Evolutionary conservation across 2,329 filamentous ascomycete genomes (phyloP).

Genomic region (Coniosporium tulheliwenetii): DNA sequence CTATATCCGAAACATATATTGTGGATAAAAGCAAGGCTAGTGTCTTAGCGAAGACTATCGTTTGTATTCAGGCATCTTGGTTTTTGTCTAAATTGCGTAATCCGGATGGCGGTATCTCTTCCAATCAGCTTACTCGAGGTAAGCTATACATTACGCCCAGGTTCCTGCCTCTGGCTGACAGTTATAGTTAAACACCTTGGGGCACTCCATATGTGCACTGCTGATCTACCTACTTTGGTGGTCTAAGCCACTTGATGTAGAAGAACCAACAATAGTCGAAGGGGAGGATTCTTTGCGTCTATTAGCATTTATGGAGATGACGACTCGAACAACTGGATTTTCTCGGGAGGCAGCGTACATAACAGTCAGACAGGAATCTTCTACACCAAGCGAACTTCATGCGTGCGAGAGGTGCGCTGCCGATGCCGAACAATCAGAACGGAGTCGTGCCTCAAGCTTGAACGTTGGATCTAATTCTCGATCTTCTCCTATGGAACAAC

Average conservation of each 20-base stretch:
- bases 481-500: no score
- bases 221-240: constrained; percentile 9
- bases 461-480: no score
- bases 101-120: constrained; percentile 5
- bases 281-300: not conserved
- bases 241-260: constrained; percentile 9
- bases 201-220: constrained; percentile 8
- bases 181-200: constrained; percentile 7
- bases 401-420: no score
- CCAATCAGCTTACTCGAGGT: constrained; percentile 7
- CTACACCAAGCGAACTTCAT: no score
- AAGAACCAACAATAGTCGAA: constrained; percentile 1
- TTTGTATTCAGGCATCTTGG: constrained; percentile 7
- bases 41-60: constrained; percentile 5
- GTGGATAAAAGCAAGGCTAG: constrained; percentile 6
- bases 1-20: constrained; percentile 1
- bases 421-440: no score
- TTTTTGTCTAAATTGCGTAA: constrained; percentile 8
- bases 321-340: no score
- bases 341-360: no score
- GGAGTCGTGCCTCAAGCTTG: no score
- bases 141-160: no score
- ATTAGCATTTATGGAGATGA: not conserved
- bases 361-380: no score
- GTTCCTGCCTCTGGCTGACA: no score